Conservation (phyloP, 768 basidiomycete genomes). For the Lactarius pseudohatsudake region DNA sequence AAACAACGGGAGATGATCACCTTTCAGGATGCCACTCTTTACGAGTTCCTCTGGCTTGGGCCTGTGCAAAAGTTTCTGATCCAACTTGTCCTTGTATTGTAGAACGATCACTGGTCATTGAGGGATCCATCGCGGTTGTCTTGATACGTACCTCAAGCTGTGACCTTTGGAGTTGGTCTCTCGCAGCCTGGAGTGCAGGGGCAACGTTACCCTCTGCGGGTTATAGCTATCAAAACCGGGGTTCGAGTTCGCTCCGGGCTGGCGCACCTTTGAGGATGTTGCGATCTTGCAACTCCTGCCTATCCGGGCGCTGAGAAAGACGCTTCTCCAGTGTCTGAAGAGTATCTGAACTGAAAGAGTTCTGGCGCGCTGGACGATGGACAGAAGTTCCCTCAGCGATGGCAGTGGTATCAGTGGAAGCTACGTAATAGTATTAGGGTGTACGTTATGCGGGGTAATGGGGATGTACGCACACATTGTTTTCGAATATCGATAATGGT, state of each 20-base stretch:
- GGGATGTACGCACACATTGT: conserved; percentile 21
- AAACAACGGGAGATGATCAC: conserved; percentile 33
- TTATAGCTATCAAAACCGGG: background rate
- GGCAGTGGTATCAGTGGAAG: conserved; percentile 14
- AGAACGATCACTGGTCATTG: conserved; percentile 3
- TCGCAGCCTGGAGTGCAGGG: conserved; percentile 58
- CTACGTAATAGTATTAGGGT: background rate
- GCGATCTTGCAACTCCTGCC: conserved; percentile 59
- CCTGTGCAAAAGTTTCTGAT: conserved; percentile 55
- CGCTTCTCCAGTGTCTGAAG: conserved; percentile 52
- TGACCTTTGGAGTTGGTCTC: conserved; percentile 57
- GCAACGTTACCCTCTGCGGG: conserved; percentile 59
- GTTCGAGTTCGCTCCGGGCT: background rate
- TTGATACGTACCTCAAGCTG: conserved; percentile 54
- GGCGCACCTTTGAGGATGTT: conserved; percentile 66
- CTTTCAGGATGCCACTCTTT: conserved; percentile 58
- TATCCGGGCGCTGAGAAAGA: conserved; percentile 55
- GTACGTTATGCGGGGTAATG: background rate
- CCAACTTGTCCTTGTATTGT: conserved; percentile 59
- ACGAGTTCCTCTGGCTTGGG: conserved; percentile 63
- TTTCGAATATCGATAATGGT: conserved; percentile 1
- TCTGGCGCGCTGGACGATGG: conserved; percentile 32
- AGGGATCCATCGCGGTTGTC: conserved; percentile 6
- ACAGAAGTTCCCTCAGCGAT: conserved; percentile 10
- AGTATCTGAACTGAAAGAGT: conserved; percentile 38